A percentile compares a stretch with the other conserved stretches of the same genome.
phyloP scores from a whole-genome alignment of 2,329 filamentous ascomycete species.

The Chalara sp. region DNA sequence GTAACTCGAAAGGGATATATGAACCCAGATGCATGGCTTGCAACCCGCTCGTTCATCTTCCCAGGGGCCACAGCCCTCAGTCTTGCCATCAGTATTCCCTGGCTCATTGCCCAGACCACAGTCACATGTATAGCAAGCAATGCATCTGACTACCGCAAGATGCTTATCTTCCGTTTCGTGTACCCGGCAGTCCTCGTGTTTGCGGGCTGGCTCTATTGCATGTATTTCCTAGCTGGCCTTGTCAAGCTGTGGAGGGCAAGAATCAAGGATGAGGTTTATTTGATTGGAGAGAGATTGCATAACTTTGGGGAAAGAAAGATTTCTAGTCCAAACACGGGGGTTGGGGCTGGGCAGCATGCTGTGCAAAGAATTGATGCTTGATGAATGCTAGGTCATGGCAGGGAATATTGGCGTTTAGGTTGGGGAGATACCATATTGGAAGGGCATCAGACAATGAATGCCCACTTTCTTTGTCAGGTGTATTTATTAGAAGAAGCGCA shows the following conservation, averaged over 20 bases:
- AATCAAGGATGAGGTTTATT: constrained; percentile 89
- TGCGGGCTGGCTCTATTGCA: constrained; percentile 37
- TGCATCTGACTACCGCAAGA: constrained; percentile 17
- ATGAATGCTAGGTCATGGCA: no score
- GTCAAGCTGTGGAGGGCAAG: constrained; percentile 71
- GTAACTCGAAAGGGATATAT: constrained; percentile 71
- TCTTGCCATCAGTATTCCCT: constrained; percentile 58
- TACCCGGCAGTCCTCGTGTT: constrained; percentile 55
- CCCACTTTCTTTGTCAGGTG: no score
- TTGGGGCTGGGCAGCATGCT: no score
- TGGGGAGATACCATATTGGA: no score
- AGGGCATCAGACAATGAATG: no score
- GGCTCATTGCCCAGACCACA: constrained; percentile 46
- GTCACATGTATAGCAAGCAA: constrained; percentile 33
- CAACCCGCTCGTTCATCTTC: constrained; percentile 82
- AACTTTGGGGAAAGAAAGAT: constrained; percentile 63
- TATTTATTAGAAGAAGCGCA: no score
- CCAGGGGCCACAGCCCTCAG: constrained; percentile 60
- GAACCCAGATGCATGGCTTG: constrained; percentile 68
- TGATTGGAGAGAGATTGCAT: constrained; percentile 90
- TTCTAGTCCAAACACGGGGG: no score
- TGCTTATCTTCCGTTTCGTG: constrained; percentile 52
- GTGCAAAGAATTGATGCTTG: no score
- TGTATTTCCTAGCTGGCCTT: constrained; percentile 50
- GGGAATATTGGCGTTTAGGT: no score